Conservation (phyloP, 2,329 filamentous ascomycete species). For the Phaeosphaeriaceae sp. region DNA sequence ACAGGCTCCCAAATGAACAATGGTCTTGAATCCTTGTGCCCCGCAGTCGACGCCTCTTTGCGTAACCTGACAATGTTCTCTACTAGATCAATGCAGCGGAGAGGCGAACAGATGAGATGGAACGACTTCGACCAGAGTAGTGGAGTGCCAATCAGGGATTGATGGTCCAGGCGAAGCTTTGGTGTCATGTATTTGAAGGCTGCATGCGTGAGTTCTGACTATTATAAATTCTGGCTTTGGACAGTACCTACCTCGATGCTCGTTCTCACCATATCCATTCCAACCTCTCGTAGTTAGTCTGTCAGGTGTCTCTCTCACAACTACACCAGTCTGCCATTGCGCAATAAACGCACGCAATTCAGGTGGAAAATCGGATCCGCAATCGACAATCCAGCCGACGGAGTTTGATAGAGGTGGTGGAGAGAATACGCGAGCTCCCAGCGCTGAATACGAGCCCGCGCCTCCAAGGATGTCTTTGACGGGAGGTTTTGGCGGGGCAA, state of each 20-base stretch:
- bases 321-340: conserved; percentile 77
- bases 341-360: conserved; percentile 69
- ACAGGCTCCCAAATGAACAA: conserved; percentile 95
- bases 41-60: conserved; percentile 33
- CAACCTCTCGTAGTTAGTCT: conserved; percentile 87
- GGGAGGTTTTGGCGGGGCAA: conserved; percentile 70
- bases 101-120: conserved; percentile 84
- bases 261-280: conserved; percentile 83
- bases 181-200: conserved; percentile 89
- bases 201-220: conserved; percentile 11
- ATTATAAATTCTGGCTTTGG: not conserved
- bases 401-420: conserved; percentile 68
- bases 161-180: conserved; percentile 79
- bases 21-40: conserved; percentile 53
- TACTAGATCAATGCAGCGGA: conserved; percentile 78
- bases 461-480: conserved; percentile 84
- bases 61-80: conserved; percentile 69
- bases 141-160: conserved; percentile 67
- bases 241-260: conserved; percentile 61
- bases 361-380: conserved; percentile 83
- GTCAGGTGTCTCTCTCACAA: conserved; percentile 69
- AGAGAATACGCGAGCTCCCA: conserved; percentile 89
- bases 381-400: conserved; percentile 91
- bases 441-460: conserved; percentile 82
- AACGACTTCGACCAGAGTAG: conserved; percentile 79